Conservation (phyloP, 495 filamentous ascomycete genomes). For the Podospora comata region DNA sequence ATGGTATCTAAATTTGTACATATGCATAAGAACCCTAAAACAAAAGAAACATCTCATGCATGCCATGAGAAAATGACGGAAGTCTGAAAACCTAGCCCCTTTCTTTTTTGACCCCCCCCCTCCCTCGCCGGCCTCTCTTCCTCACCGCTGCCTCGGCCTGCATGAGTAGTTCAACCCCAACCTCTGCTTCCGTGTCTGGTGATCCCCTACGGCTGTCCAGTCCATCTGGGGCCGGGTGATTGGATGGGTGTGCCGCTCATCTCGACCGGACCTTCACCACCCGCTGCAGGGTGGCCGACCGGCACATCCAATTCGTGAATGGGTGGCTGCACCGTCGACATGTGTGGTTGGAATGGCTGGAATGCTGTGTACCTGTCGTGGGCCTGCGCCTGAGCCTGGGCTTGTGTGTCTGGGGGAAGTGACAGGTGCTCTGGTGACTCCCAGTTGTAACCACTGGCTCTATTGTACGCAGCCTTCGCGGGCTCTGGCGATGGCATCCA, state of each 20-base stretch:
- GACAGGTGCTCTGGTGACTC: slow-evolving; percentile 32
- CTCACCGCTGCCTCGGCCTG: neutral
- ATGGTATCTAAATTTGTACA: neutral
- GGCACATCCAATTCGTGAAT: neutral
- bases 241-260: neutral
- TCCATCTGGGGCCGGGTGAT: neutral
- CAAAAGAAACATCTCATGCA: neutral
- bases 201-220: neutral
- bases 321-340: neutral
- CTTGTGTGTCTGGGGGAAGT: neutral
- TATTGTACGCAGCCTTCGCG: neutral
- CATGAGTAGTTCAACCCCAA: neutral
- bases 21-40: neutral
- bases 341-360: neutral
- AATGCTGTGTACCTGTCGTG: neutral
- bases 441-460: slow-evolving; percentile 32
- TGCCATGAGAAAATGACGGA: neutral
- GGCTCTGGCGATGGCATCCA: slow-evolving; percentile 21
- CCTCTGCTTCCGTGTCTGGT: neutral
- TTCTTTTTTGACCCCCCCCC: neutral
- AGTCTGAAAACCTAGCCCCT: neutral
- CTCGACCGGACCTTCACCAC: slow-evolving; percentile 1
- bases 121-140: neutral
- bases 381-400: neutral
- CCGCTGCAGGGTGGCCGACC: neutral